phyloP scores from a whole-genome alignment of 495 filamentous ascomycete genomes.

The Extremus antarcticus region DNA sequence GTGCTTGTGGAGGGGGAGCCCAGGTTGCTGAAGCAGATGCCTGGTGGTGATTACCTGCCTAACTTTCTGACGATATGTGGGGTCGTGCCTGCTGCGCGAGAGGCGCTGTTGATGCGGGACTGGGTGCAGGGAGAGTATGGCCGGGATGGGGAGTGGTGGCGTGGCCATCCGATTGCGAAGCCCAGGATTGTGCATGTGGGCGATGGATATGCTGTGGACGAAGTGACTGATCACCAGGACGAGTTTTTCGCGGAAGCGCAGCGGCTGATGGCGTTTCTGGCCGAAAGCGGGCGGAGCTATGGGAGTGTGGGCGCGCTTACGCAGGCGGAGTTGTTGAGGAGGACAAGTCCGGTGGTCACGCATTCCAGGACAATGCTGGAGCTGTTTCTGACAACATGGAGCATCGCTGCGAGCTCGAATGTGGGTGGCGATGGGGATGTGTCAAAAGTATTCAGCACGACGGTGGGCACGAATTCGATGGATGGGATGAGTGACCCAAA shows the following conservation, averaged over 20 bases:
- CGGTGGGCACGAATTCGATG: not conserved
- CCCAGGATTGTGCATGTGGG: slow-evolving; percentile 13
- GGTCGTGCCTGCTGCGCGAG: slow-evolving; percentile 13
- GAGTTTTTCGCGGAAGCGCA: slow-evolving; percentile 19
- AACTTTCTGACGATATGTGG: slow-evolving; percentile 22
- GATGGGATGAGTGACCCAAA: slow-evolving; percentile 1
- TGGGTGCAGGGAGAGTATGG: slow-evolving; percentile 11
- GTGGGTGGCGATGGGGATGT: not conserved
- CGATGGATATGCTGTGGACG: slow-evolving; percentile 4
- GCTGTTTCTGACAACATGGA: slow-evolving; percentile 15
- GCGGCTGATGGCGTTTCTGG: slow-evolving; percentile 23
- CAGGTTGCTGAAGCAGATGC: slow-evolving; percentile 14
- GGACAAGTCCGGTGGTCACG: not conserved
- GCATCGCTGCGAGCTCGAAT: not conserved
- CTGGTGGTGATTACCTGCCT: slow-evolving; percentile 17
- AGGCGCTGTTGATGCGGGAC: slow-evolving; percentile 17
- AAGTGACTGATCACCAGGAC: slow-evolving; percentile 1
- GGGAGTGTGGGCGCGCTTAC: slow-evolving; percentile 10
- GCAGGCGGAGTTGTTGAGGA: slow-evolving; percentile 4
- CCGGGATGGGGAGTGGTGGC: slow-evolving; percentile 22
- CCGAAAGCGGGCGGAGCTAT: slow-evolving; percentile 16
- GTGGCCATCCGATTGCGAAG: slow-evolving; percentile 9
- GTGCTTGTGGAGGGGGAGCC: slow-evolving; percentile 5
- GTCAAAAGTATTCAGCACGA: slow-evolving; percentile 4
- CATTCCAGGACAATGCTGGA: not conserved